Conservation (phyloP, 2,329 filamentous ascomycete species). For the Pochonia chlamydosporia region DNA sequence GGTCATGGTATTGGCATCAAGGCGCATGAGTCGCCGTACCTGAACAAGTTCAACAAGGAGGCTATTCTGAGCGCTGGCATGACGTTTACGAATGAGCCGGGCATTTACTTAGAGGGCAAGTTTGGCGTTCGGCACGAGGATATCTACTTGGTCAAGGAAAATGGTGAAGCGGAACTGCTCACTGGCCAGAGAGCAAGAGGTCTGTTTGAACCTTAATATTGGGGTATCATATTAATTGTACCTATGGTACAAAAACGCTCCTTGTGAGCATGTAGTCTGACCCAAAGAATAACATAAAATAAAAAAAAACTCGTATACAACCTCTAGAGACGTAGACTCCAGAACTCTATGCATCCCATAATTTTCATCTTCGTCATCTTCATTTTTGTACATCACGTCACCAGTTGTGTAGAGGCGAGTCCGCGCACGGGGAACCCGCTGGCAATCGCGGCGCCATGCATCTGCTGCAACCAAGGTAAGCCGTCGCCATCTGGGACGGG, state of each 20-base stretch:
- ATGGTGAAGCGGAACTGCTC: constrained; percentile 48
- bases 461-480: constrained; percentile 21
- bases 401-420: constrained; percentile 1
- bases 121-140: constrained; percentile 62
- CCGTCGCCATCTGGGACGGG: constrained; percentile 22
- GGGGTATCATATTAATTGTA: constrained; percentile 12
- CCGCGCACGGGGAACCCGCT: constrained; percentile 25
- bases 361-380: background rate
- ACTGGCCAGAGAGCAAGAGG: constrained; percentile 45
- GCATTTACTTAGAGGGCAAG: constrained; percentile 52
- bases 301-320: background rate
- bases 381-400: constrained; percentile 1
- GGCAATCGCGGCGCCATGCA: constrained; percentile 25
- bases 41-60: no score
- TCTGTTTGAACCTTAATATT: constrained; percentile 43
- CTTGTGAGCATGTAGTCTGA: background rate
- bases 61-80: no score
- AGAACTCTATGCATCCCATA: background rate
- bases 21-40: no score
- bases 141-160: constrained; percentile 49
- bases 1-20: no score
- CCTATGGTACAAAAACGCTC: background rate
- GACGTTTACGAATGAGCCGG: no score
- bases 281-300: background rate
- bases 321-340: background rate